Conservation (phyloP, 1,284 basidiomycete species). For the Boletus smithii region DNA sequence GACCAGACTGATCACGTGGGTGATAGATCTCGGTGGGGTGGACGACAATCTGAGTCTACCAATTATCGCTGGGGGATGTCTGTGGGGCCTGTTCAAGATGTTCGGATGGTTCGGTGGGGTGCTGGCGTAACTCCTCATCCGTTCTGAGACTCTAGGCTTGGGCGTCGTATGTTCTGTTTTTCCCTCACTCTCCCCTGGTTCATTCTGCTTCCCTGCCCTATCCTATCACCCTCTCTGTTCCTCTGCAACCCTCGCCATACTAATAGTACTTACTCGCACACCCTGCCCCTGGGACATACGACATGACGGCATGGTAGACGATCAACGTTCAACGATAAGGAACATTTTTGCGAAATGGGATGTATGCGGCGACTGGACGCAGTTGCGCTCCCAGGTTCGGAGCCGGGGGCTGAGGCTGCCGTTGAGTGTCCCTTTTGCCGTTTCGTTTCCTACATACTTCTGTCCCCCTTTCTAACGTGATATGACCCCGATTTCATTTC, state of each 20-base stretch:
- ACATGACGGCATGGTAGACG: background rate
- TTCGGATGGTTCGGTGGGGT: slow-evolving; percentile 32
- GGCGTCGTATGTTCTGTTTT: background rate
- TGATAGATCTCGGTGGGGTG: slow-evolving; percentile 77
- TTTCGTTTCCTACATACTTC: background rate
- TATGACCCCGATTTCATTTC: background rate
- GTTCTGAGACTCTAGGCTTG: background rate
- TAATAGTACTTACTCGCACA: background rate
- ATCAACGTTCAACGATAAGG: background rate
- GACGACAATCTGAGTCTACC: slow-evolving; percentile 96
- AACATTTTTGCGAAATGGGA: background rate
- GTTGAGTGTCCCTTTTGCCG: background rate
- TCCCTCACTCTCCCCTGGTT: too few relatives aligned
- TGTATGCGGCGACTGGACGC: background rate
- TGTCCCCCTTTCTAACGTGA: background rate
- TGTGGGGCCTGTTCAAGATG: slow-evolving; percentile 66
- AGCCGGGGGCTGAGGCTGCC: background rate
- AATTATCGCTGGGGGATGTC: slow-evolving; percentile 81
- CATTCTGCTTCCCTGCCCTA: too few relatives aligned
- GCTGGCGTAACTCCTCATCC: slow-evolving; percentile 12
- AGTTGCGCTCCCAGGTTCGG: background rate
- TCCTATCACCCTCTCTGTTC: background rate
- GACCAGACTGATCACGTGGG: slow-evolving; percentile 8
- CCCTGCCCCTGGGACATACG: background rate
- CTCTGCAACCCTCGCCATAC: background rate